A percentile compares a stretch with the other conserved stretches of the same genome.
phyloP scores from a whole-genome alignment of 1,284 basidiomycete species.

The Erythrobasidium hasegawianum region DNA sequence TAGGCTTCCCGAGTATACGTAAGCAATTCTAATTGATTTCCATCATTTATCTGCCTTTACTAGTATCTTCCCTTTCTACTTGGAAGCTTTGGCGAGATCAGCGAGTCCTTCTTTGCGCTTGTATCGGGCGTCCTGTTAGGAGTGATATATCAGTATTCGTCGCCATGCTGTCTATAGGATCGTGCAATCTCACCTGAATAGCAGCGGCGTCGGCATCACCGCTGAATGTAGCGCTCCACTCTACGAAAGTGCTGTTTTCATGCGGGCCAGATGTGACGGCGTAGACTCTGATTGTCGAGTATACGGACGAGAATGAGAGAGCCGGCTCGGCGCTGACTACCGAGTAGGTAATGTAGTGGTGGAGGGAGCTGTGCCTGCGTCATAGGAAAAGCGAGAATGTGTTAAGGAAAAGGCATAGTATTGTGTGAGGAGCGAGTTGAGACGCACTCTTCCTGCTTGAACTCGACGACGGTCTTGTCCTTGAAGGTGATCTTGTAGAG shows the following conservation, averaged over 20 bases:
- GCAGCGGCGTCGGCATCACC: constrained; percentile 43
- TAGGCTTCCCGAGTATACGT: too few relatives aligned
- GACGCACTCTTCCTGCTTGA: constrained; percentile 46
- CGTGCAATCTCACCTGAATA: constrained; percentile 15
- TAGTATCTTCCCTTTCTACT: constrained; percentile 19
- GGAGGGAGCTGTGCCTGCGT: constrained; percentile 35
- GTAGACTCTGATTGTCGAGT: constrained; percentile 45
- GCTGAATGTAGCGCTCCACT: constrained; percentile 44
- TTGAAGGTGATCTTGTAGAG: constrained; percentile 42
- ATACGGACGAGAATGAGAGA: constrained; percentile 45
- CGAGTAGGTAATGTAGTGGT: constrained; percentile 47
- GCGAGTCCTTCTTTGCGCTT: constrained; percentile 46
- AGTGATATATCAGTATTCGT: too few relatives aligned
- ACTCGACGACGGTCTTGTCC: constrained; percentile 33
- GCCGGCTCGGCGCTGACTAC: constrained; percentile 44
- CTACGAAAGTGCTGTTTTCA: constrained; percentile 44
- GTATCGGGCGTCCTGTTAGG: constrained; percentile 44
- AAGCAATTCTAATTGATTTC: too few relatives aligned
- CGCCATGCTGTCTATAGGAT: background rate
- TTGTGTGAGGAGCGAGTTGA: background rate
- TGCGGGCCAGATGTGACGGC: constrained; percentile 43
- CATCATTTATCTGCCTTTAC: too few relatives aligned
- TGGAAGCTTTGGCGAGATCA: constrained; percentile 45
- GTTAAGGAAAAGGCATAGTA: background rate
- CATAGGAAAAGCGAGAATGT: background rate